Evolutionary conservation across 768 basidiomycete species (phyloP).

Genomic region (Tricholoma sp.): DNA sequence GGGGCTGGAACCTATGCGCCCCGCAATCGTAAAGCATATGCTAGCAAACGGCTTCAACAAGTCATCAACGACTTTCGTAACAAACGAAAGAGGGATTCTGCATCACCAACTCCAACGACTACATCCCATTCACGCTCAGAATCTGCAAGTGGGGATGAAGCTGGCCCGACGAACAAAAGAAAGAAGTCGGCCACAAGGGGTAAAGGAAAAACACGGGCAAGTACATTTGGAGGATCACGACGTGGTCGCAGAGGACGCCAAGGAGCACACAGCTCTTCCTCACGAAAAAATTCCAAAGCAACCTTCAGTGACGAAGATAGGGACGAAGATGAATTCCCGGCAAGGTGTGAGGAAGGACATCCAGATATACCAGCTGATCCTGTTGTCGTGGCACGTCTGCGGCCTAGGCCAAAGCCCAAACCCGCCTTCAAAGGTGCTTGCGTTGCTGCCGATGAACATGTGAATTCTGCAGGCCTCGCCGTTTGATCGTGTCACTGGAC

Average conservation of each 20-base stretch:
- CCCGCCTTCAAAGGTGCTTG: slow-evolving; percentile 5
- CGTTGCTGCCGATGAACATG: background rate
- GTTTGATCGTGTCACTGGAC: background rate
- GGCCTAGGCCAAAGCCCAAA: slow-evolving; percentile 28
- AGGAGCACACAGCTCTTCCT: background rate
- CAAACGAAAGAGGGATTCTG: slow-evolving; percentile 34
- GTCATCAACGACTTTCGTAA: slow-evolving; percentile 80
- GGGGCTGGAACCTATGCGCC: slow-evolving; percentile 73
- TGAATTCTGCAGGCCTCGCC: background rate
- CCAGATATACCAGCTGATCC: slow-evolving; percentile 16
- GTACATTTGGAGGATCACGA: slow-evolving; percentile 6
- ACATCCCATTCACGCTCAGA: slow-evolving; percentile 5
- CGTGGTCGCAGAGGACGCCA: slow-evolving; percentile 7
- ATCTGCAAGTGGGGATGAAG: slow-evolving; percentile 21
- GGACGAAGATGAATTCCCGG: slow-evolving; percentile 1
- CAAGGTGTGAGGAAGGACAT: background rate
- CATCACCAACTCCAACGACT: slow-evolving; percentile 10
- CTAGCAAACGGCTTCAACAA: slow-evolving; percentile 82
- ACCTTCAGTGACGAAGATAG: slow-evolving; percentile 3
- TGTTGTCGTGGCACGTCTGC: slow-evolving; percentile 20
- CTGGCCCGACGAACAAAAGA: slow-evolving; percentile 23
- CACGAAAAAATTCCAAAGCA: slow-evolving; percentile 10
- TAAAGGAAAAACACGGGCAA: slow-evolving; percentile 8
- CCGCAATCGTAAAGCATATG: slow-evolving; percentile 73
- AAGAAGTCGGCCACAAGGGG: slow-evolving; percentile 16